Evolutionary conservation across 495 filamentous ascomycete species (phyloP).

Genomic region (Hyaloscypha hepaticicola): DNA sequence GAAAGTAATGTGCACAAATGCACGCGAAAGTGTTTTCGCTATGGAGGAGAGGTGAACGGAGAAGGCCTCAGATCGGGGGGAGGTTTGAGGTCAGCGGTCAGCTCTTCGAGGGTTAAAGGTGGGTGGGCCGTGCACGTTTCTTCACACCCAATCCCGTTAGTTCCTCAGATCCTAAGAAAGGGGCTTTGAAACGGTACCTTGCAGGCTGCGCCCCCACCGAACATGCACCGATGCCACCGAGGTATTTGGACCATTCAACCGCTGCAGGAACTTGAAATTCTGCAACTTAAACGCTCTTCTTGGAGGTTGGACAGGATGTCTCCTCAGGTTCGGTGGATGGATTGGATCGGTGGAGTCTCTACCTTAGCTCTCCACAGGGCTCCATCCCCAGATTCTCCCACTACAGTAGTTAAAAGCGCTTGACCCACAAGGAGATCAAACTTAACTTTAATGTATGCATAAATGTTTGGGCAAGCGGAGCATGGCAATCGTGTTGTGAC

Average conservation of each 20-base stretch:
- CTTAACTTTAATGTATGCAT: background rate
- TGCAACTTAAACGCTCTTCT: background rate
- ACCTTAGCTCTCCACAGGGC: background rate
- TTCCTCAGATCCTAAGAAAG: background rate
- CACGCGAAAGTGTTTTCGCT: constrained; percentile 7
- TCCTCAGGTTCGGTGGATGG: no score
- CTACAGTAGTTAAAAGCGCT: background rate
- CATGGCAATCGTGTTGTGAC: background rate
- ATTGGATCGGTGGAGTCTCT: background rate
- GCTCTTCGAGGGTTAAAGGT: background rate
- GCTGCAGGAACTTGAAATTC: background rate
- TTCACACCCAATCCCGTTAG: background rate
- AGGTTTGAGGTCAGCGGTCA: background rate
- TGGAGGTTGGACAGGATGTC: no score
- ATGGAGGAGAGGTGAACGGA: background rate
- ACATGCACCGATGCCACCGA: background rate
- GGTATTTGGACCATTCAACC: background rate
- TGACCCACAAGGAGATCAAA: background rate
- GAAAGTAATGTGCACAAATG: constrained; percentile 31
- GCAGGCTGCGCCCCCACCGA: background rate
- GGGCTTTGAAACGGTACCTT: background rate
- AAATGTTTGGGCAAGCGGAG: background rate
- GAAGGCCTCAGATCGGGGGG: background rate
- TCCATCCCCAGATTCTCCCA: background rate
- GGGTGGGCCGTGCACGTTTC: background rate